Evolutionary conservation across 2,329 filamentous ascomycete genomes (phyloP).

Genomic region (Penicillium sp.): DNA sequence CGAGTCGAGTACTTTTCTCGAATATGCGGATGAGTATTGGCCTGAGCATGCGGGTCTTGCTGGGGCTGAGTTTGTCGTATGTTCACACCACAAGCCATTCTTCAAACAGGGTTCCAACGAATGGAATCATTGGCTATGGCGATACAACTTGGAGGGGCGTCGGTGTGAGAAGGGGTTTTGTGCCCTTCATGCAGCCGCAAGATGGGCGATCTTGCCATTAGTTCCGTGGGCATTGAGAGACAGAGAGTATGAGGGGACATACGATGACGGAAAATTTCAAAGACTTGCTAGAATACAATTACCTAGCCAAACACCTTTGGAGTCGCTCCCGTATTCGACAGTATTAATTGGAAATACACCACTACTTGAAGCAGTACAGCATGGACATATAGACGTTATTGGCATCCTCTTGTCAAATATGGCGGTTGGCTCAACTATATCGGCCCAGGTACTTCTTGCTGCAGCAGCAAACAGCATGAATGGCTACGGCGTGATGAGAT

Average conservation of each 20-base stretch:
- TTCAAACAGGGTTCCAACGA: neutral
- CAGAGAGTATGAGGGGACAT: neutral
- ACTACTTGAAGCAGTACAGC: neutral
- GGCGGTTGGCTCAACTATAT: neutral
- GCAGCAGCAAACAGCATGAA: neutral
- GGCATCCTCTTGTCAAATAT: neutral
- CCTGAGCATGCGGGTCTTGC: neutral
- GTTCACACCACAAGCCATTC: neutral
- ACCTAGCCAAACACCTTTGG: too few species aligned
- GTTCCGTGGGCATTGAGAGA: neutral
- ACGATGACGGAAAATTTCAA: neutral
- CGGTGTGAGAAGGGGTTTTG: neutral
- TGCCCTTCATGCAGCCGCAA: neutral
- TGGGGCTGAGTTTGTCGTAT: neutral
- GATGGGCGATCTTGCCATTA: neutral
- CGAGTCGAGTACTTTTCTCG: neutral
- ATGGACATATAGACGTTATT: neutral
- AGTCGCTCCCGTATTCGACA: too few species aligned
- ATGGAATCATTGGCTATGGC: neutral
- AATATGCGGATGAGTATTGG: neutral
- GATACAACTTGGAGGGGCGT: neutral
- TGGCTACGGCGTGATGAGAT: slow-evolving; percentile 1
- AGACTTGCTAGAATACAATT: too few species aligned
- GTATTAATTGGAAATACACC: too few species aligned
- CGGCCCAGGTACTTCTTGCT: neutral